Conservation (phyloP, 225 moss, liverwort and hornwort species). For the Rhytidiadelphus loreus region DNA sequence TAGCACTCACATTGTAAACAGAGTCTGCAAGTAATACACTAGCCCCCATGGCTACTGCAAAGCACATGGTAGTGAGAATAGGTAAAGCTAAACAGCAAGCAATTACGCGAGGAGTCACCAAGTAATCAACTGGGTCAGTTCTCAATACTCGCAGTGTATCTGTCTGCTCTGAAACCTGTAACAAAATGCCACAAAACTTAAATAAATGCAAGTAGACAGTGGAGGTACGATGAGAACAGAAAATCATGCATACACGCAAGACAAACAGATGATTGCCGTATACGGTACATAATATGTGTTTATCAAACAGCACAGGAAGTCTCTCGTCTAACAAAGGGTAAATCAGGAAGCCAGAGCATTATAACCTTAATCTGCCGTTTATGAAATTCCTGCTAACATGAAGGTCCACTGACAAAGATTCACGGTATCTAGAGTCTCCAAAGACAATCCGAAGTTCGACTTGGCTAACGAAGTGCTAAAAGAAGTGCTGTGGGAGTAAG, state of each 20-base stretch:
- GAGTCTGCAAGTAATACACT: conserved; percentile 95
- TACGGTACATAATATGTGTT: background rate
- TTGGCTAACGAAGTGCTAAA: background rate
- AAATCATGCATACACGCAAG: background rate
- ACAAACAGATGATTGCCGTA: background rate
- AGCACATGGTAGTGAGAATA: conserved; percentile 90
- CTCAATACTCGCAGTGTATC: conserved; percentile 91
- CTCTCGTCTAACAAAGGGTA: background rate
- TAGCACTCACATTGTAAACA: conserved; percentile 96
- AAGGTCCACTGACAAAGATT: background rate
- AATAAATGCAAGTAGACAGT: background rate
- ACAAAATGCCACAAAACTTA: background rate
- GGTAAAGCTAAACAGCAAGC: conserved; percentile 96
- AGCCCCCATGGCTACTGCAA: conserved; percentile 92
- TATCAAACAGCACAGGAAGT: background rate
- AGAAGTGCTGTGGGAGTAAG: background rate
- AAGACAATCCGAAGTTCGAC: background rate
- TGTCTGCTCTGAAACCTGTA: conserved; percentile 98
- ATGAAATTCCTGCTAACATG: background rate
- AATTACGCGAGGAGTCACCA: conserved; percentile 92
- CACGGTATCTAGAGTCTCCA: background rate
- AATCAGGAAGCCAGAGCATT: background rate
- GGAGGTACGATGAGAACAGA: background rate
- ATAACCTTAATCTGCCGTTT: background rate
- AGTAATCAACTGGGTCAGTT: conserved; percentile 93